Conservation (phyloP, 2,329 filamentous ascomycete species). For the Colletotrichum spaethianum region DNA sequence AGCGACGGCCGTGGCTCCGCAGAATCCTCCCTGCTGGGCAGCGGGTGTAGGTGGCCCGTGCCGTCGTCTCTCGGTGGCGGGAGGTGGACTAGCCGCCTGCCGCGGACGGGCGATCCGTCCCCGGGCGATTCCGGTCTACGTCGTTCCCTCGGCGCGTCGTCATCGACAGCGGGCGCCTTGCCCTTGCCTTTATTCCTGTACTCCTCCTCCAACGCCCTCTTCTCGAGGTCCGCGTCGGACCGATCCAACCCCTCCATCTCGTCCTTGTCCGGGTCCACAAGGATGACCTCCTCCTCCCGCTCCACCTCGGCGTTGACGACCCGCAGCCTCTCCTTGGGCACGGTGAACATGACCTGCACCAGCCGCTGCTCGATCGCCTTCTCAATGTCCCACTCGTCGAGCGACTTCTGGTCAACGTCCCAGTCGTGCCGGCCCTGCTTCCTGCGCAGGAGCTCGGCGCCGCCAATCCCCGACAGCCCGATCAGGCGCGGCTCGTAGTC, state of each 20-base stretch:
- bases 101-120: conserved; percentile 29
- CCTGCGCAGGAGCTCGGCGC: conserved; percentile 61
- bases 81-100: conserved; percentile 38
- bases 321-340: conserved; percentile 86
- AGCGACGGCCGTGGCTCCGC: conserved; percentile 49
- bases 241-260: conserved; percentile 34
- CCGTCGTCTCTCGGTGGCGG: conserved; percentile 38
- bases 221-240: conserved; percentile 3
- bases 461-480: conserved; percentile 61
- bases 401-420: conserved; percentile 69
- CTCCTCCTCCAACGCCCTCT: conserved; percentile 18
- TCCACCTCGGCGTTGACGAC: conserved; percentile 87
- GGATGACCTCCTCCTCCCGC: conserved; percentile 57
- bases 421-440: conserved; percentile 71
- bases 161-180: conserved; percentile 22
- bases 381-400: conserved; percentile 83
- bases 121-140: conserved; percentile 33
- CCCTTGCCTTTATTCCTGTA: conserved; percentile 38
- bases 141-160: conserved; percentile 3
- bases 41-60: not conserved
- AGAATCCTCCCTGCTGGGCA: conserved; percentile 39
- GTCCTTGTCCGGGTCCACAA: conserved; percentile 58
- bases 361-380: conserved; percentile 78
- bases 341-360: conserved; percentile 92
- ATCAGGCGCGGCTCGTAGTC: conserved; percentile 62